Evolutionary conservation across 768 basidiomycete genomes (phyloP), one percentile per base, ranked within the genome.

Genomic region (Russula earlei): DNA sequence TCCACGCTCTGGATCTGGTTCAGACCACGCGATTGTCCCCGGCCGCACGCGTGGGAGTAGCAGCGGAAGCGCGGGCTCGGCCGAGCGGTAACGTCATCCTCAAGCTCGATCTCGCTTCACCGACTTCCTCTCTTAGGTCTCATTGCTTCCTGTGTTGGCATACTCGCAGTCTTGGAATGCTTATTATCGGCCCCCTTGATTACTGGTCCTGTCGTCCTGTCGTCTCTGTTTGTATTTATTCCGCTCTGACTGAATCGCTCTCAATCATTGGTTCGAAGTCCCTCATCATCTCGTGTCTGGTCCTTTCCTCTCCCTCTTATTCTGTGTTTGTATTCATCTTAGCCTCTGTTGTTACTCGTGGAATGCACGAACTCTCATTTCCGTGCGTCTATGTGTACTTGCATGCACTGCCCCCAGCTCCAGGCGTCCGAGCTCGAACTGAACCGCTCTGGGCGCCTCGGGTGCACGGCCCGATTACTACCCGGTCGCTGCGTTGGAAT

Each of bases 1-100:
- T 15, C 58, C 67, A 7, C 63, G 63, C 29, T 66, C 67, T 15
- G 67, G 65, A 48, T 64, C 68, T 8, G 63, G 60, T 7, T 66
- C 67, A 29, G 64, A 68, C 49, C 69, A 69, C 2, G 58, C 61
- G 33, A 61, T 65, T 37, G 63, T 62, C 33, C 64, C 66, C 37
- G 61, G 53, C 19, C 33, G 54, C 37, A 33, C 53, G 44, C 61
- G 60, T 27, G 59, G 55, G 12, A 55, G 54, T 5, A 49, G 49
- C 27, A 55, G 51, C 42, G 54, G 57, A 17, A 56, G 46, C 12
- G 57, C 50, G 31, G 60, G 46, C 40, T 59, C 52, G 51, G 64
- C 42, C 51, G 55, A 52, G 40, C 43, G 55, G 48, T 49, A 54
- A 46, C 47, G 24, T 20, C 25, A 47, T n/a, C 11, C 40, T 17